A percentile compares a stretch with the other conserved stretches of the same genome.
These are phyloP conservation scores for Apophysomyces sp. DNA, from an alignment of 371 early-diverging fungal genomes.

Conservation along the genomic window DNA sequence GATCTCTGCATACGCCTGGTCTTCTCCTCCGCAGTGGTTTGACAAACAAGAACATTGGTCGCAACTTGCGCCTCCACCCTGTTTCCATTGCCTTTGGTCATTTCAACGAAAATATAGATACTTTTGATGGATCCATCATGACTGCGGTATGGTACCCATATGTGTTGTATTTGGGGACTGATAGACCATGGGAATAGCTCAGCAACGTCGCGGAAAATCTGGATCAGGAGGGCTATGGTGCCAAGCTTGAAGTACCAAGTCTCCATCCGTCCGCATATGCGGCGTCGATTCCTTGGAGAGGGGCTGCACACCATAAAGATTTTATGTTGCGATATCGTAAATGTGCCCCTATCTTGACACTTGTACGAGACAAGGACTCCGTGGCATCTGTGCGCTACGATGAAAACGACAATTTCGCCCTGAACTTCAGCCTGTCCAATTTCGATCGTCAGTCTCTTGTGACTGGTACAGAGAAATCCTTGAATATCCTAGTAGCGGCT, in stretches of 20 bases:
- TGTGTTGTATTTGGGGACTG: neutral
- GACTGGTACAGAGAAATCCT: constrained; percentile 41
- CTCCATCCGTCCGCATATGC: constrained; percentile 43
- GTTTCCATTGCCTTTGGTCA: constrained; percentile 46
- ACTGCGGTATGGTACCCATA: constrained; percentile 52
- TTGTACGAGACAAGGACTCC: constrained; percentile 67
- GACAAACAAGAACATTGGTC: constrained; percentile 65
- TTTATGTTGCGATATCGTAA: constrained; percentile 44
- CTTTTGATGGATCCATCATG: constrained; percentile 60
- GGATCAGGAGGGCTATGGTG: constrained; percentile 58
- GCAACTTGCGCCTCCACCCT: constrained; percentile 59
- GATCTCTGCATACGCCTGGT: constrained; percentile 66
- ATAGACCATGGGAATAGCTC: constrained; percentile 20
- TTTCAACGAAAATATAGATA: constrained; percentile 47
- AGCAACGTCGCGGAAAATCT: constrained; percentile 42
- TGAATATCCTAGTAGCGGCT: constrained; percentile 58
- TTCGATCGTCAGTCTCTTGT: constrained; percentile 46
- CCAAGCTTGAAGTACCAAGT: constrained; percentile 58
- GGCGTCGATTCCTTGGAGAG: constrained; percentile 44
- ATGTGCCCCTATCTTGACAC: constrained; percentile 43
- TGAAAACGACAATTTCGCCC: constrained; percentile 4
- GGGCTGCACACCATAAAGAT: constrained; percentile 48
- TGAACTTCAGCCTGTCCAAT: constrained; percentile 45
- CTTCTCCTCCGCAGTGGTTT: constrained; percentile 63
- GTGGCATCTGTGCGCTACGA: constrained; percentile 18